Evolutionary conservation across 163 green algal species (phyloP).

Genomic region (Prototheca wickerhamii): DNA sequence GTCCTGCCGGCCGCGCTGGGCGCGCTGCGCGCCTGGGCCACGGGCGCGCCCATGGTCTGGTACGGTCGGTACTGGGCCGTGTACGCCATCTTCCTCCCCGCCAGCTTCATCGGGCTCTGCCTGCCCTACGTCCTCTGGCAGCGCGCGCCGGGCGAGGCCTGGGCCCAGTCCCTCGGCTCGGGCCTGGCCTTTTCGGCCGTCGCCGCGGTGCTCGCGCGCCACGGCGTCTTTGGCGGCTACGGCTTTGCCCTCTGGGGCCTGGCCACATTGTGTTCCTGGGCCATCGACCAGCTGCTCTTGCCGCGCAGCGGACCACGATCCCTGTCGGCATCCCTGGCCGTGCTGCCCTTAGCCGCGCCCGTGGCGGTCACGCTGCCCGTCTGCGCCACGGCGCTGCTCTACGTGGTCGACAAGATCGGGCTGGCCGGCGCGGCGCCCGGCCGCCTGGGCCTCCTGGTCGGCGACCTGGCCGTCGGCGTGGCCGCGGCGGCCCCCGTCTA

Average conservation of each 20-base stretch:
- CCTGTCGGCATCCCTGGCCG: background rate
- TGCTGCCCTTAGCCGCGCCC: conserved; percentile 1
- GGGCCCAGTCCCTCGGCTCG: conserved; percentile 6
- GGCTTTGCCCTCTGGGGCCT: conserved; percentile 25
- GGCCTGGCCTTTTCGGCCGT: conserved; percentile 19
- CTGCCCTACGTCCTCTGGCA: conserved; percentile 11
- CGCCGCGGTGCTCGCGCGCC: conserved; percentile 15
- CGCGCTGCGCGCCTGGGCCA: conserved; percentile 15
- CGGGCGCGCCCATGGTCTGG: conserved; percentile 36
- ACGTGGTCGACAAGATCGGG: conserved; percentile 41
- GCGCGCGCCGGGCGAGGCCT: background rate
- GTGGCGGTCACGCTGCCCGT: conserved; percentile 1
- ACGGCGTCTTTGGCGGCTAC: conserved; percentile 24
- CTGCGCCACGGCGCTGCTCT: background rate
- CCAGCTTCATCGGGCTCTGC: conserved; percentile 29
- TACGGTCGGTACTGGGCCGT: conserved; percentile 25
- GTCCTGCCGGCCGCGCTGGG: conserved; percentile 22
- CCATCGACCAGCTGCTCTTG: background rate
- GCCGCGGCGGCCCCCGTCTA: conserved; percentile 8
- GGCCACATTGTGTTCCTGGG: background rate
- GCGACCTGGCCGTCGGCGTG: conserved; percentile 12
- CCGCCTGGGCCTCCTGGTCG: conserved; percentile 9
- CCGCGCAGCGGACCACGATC: background rate
- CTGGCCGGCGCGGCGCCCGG: conserved; percentile 11
- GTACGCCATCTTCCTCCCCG: conserved; percentile 34